Percentiles rank a stretch among this genome's conserved stretches.
Evolutionary conservation across 2,329 filamentous ascomycete species (phyloP).

Genomic region (Colletotrichum sp.): DNA sequence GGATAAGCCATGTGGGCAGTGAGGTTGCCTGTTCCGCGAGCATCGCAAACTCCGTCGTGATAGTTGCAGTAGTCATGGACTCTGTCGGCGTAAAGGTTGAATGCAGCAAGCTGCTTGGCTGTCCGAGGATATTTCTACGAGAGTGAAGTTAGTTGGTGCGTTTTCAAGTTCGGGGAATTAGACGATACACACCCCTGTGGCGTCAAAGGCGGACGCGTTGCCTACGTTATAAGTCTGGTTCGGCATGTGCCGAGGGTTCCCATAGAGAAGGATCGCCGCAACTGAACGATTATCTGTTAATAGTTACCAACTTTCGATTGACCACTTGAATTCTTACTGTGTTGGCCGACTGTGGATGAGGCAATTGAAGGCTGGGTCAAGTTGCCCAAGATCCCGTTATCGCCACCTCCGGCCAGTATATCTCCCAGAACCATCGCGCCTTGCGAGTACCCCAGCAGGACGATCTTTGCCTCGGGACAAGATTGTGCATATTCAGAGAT

Average conservation of each 20-base stretch:
- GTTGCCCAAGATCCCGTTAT: neutral
- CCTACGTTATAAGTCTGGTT: neutral
- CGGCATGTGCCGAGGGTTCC: neutral
- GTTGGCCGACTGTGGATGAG: neutral
- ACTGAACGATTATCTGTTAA: neutral
- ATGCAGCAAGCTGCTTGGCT: neutral
- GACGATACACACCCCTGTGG: neutral
- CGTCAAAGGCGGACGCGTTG: neutral
- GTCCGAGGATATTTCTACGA: neutral
- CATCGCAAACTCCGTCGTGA: neutral
- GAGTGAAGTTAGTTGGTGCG: neutral
- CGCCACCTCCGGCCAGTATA: neutral
- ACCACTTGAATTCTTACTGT: neutral
- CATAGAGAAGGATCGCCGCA: neutral
- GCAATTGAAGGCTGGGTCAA: neutral
- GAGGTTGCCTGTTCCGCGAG: neutral
- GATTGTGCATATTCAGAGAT: neutral
- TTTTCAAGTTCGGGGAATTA: neutral
- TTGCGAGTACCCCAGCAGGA: neutral
- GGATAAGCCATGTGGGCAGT: neutral
- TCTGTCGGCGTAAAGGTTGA: neutral
- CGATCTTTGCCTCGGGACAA: neutral
- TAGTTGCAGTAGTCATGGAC: neutral
- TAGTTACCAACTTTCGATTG: accelerated
- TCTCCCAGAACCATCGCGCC: neutral